phyloP scores from a whole-genome alignment of 352 stramenopile species.

The Pythium myriotylum region DNA sequence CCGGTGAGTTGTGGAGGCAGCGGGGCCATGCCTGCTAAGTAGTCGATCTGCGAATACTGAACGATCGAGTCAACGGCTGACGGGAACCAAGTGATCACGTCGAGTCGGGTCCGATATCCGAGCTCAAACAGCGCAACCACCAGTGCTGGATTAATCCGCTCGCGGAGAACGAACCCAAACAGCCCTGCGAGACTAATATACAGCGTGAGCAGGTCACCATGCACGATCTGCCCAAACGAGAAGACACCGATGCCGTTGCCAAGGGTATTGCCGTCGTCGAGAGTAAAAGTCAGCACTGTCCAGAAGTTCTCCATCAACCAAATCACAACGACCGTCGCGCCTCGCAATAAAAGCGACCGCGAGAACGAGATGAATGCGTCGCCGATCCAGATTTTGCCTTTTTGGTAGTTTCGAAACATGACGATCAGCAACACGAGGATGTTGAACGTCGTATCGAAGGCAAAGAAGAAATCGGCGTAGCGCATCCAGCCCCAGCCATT shows the following conservation, averaged over 20 bases:
- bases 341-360: slow-evolving; percentile 34
- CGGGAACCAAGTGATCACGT: not conserved
- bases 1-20: slow-evolving; percentile 7
- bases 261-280: slow-evolving; percentile 19
- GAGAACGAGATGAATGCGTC: slow-evolving; percentile 28
- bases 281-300: slow-evolving; percentile 39
- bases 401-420: slow-evolving; percentile 18
- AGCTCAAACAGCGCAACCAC: slow-evolving; percentile 11
- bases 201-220: slow-evolving; percentile 38
- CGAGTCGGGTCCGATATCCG: not conserved
- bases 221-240: not conserved
- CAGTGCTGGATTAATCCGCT: slow-evolving; percentile 15
- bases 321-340: slow-evolving; percentile 35
- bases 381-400: slow-evolving; percentile 20
- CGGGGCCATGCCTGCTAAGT: not conserved
- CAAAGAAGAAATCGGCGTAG: slow-evolving; percentile 43
- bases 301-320: slow-evolving; percentile 53
- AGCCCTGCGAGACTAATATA: slow-evolving; percentile 28
- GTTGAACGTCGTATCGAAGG: slow-evolving; percentile 18
- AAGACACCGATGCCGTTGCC: not conserved
- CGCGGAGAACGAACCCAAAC: slow-evolving; percentile 2
- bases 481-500: slow-evolving; percentile 55
- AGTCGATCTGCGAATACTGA: not conserved
- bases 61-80: slow-evolving; percentile 30
- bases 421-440: slow-evolving; percentile 27